Evolutionary conservation across 805 yeast species (phyloP), one percentile per base, ranked within the genome.

Genomic region (Pichia nanzhaoensis): DNA sequence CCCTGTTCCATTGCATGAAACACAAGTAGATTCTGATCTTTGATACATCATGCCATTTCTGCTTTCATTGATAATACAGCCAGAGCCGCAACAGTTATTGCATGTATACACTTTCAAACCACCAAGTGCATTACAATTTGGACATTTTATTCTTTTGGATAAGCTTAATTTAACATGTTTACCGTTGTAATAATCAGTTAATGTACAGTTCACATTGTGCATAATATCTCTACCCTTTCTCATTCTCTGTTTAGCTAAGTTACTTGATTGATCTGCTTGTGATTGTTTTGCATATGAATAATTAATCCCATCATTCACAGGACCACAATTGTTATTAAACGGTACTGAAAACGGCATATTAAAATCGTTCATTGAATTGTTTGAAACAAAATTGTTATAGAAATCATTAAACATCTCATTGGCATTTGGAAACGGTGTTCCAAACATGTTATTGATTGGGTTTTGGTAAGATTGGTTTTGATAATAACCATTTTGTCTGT

Each of bases 101-200:
- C 80, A 75, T 12, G 51, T 38, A n/a, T 55, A 44, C 3, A 41
- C 45, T 41, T 54, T 51, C 14, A 42, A 17, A 2, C 74, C 80
- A 4, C 87, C 88, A 24, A 55, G 54, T 2, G 82, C 85, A 12
- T 65, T 49, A 55, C 90, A 82, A 0, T 48, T 47, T 1, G 55
- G 45, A 57, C 89, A 82, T 33, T 67, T 56, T 3, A 74, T 61
- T 33, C 69, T 71, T 53, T 74, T 74, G 3, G 75, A 73, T 12
- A 82, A 63, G 40, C 75, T 76, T 21, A 82, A 65, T 59, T 75
- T 80, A 28, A 76, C 60, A 1, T 63, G 63, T 53, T 77, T 80
- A 2, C 90, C 89, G 32, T 56, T 63, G 54, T 76, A 80, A 48
- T 81, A 64, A 43, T 82, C 87, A 5, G 66, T 70, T 40, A 82